Conservation (phyloP, 768 basidiomycete genomes). For the Cyathus striatus region DNA sequence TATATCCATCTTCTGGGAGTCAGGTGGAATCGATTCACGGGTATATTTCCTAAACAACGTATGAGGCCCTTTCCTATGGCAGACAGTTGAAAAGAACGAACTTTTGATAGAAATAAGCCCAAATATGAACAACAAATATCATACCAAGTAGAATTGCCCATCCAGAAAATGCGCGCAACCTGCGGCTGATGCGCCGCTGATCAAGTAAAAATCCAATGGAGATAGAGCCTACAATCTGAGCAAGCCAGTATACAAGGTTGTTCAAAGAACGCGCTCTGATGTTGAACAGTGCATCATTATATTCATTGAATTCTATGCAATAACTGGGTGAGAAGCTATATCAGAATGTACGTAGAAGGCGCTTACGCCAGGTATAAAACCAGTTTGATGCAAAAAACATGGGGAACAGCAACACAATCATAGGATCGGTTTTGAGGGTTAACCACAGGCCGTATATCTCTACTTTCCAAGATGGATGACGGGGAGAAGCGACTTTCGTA, state of each 20-base stretch:
- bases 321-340: conserved; percentile 1
- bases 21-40: conserved; percentile 37
- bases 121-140: conserved; percentile 67
- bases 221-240: conserved; percentile 74
- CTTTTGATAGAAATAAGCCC: conserved; percentile 78
- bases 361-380: conserved; percentile 82
- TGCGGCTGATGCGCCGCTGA: conserved; percentile 45
- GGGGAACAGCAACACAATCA: conserved; percentile 73
- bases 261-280: conserved; percentile 76
- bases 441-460: conserved; percentile 69
- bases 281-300: conserved; percentile 75
- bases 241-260: conserved; percentile 73
- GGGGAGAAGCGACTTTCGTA: conserved; percentile 53
- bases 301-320: conserved; percentile 67
- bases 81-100: conserved; percentile 23
- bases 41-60: conserved; percentile 49
- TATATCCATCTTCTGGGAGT: conserved; percentile 53
- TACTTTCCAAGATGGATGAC: conserved; percentile 73
- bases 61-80: background rate
- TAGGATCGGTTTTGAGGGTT: conserved; percentile 64
- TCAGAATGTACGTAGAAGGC: background rate
- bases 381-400: conserved; percentile 85
- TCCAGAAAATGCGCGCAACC: conserved; percentile 65
- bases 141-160: conserved; percentile 59
- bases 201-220: conserved; percentile 70